phyloP scores from a whole-genome alignment of 345 rosid species.

The Erucastrum elatum region DNA sequence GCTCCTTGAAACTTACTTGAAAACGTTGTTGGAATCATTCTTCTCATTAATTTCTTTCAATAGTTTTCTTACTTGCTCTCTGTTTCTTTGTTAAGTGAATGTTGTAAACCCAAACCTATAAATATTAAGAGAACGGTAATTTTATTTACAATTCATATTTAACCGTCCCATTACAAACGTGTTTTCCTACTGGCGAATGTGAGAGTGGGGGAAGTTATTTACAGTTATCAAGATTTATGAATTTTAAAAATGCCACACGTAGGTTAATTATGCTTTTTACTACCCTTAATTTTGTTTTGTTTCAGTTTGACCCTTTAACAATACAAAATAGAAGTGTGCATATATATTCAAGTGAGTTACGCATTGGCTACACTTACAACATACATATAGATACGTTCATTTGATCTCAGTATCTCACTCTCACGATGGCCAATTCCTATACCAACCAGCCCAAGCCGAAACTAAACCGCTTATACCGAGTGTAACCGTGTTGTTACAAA shows the following conservation, averaged over 20 bases:
- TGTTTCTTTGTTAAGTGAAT: background rate
- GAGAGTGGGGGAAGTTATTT: constrained; percentile 34
- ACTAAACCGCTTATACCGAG: constrained; percentile 90
- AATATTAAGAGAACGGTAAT: constrained; percentile 32
- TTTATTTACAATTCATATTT: background rate
- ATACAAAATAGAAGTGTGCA: background rate
- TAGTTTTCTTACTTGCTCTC: background rate
- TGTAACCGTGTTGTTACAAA: constrained; percentile 70
- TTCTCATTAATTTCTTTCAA: constrained; percentile 8
- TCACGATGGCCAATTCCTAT: constrained; percentile 88
- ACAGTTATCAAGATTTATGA: constrained; percentile 14
- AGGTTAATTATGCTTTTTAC: background rate
- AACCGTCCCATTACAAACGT: constrained; percentile 29
- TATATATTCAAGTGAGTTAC: constrained; percentile 30
- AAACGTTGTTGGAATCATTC: constrained; percentile 56
- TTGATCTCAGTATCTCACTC: background rate
- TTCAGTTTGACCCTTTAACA: background rate
- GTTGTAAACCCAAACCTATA: constrained; percentile 10
- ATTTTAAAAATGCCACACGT: constrained; percentile 2
- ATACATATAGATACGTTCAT: background rate
- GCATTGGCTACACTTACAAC: constrained; percentile 8
- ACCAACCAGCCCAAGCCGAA: constrained; percentile 99
- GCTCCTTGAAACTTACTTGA: constrained; percentile 37
- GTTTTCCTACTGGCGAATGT: background rate
- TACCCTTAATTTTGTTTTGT: background rate